Conservation (phyloP, 1,139 yeast genomes). For the Arxiozyma slooffiae region DNA sequence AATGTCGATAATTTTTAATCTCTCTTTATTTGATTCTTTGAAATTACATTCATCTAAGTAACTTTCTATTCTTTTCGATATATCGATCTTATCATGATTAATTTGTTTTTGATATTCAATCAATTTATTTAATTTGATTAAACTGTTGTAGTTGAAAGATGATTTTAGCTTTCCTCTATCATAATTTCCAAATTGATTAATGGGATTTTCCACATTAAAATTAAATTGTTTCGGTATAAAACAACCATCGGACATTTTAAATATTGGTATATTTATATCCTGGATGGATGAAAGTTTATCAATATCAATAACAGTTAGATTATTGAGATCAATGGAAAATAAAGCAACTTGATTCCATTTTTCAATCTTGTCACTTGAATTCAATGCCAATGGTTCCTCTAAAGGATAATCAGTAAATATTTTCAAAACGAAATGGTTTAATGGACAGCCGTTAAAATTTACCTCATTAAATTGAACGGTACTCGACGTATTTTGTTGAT, state of each 20-base stretch:
- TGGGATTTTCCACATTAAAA: not conserved
- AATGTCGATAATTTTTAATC: not conserved
- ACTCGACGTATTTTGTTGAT: constrained; percentile 13
- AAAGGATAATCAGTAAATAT: constrained; percentile 17
- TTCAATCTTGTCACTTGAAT: constrained; percentile 2
- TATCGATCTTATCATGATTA: constrained; percentile 13
- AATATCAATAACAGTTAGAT: constrained; percentile 2
- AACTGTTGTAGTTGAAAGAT: constrained; percentile 21
- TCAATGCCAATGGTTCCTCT: constrained; percentile 1
- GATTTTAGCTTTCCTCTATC: constrained; percentile 6
- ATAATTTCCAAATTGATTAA: not conserved
- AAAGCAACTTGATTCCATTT: constrained; percentile 16
- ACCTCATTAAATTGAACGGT: constrained; percentile 22
- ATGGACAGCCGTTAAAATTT: constrained; percentile 12
- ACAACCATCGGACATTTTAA: constrained; percentile 21
- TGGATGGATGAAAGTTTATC: constrained; percentile 5
- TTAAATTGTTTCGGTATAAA: constrained; percentile 7
- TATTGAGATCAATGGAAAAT: constrained; percentile 14
- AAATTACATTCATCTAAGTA: constrained; percentile 3
- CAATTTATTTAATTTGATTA: constrained; percentile 23
- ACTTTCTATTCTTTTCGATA: constrained; percentile 12
- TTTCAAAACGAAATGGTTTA: constrained; percentile 13
- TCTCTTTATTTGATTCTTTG: constrained; percentile 5
- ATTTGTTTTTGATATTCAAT: constrained; percentile 23
- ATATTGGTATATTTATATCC: constrained; percentile 10